phyloP scores from a whole-genome alignment of 2,329 filamentous ascomycete species.

The Lanzia echinophila region DNA sequence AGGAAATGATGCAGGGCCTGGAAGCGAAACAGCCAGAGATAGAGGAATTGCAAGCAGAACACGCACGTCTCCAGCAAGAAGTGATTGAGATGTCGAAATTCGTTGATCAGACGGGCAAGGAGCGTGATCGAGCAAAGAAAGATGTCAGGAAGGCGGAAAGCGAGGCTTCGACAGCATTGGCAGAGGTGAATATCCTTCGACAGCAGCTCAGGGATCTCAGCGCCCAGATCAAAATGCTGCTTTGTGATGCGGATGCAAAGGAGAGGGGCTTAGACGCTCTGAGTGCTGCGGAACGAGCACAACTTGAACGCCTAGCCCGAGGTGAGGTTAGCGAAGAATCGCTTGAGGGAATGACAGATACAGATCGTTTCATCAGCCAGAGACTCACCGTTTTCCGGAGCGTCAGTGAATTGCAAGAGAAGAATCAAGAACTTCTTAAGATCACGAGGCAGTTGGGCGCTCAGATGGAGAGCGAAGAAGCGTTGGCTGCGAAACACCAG shows the following conservation, averaged over 20 bases:
- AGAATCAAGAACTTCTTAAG: slow-evolving; percentile 78
- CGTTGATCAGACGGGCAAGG: slow-evolving; percentile 73
- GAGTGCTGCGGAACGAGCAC: slow-evolving; percentile 62
- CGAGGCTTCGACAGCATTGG: slow-evolving; percentile 55
- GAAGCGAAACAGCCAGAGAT: slow-evolving; percentile 85
- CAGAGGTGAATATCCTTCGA: slow-evolving; percentile 71
- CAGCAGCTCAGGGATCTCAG: slow-evolving; percentile 86
- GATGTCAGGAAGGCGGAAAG: slow-evolving; percentile 71
- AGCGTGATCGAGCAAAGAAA: slow-evolving; percentile 72
- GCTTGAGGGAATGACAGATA: slow-evolving; percentile 71
- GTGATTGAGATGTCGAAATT: slow-evolving; percentile 79
- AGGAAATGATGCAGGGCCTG: slow-evolving; percentile 78
- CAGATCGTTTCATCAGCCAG: slow-evolving; percentile 81
- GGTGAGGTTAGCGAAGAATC: slow-evolving; percentile 68
- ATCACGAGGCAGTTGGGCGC: slow-evolving; percentile 80
- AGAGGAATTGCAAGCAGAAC: slow-evolving; percentile 75
- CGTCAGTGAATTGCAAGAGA: slow-evolving; percentile 74
- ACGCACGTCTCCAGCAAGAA: slow-evolving; percentile 72
- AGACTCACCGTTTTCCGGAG: slow-evolving; percentile 86
- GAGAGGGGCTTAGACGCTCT: slow-evolving; percentile 73
- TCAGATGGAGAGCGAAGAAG: slow-evolving; percentile 86
- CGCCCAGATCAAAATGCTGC: slow-evolving; percentile 81
- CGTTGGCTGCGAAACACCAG: slow-evolving; percentile 57
- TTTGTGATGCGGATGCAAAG: slow-evolving; percentile 77
- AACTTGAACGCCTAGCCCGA: slow-evolving; percentile 70